These are phyloP conservation scores for Bryoglossum gracile DNA, from an alignment of 495 filamentous ascomycete genomes.

Conservation along the genomic window DNA sequence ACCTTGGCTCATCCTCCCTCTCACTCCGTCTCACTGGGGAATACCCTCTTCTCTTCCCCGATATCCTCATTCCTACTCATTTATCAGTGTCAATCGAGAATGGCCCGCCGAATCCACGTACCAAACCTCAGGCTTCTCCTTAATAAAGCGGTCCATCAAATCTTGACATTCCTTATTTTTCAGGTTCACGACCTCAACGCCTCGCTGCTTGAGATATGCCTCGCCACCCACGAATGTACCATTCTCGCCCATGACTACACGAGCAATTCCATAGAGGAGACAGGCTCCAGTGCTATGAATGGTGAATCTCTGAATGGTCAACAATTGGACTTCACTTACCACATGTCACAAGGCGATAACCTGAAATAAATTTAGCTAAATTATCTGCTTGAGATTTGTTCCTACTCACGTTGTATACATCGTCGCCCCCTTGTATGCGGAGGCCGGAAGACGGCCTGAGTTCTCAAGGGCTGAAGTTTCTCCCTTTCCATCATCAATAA, in stretches of 20 bases:
- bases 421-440: constrained; percentile 62
- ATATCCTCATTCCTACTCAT: constrained; percentile 66
- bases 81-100: constrained; percentile 9
- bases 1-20: background rate
- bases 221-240: constrained; percentile 73
- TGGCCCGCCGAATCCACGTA: constrained; percentile 32
- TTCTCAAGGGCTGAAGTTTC: constrained; percentile 77
- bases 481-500: no score
- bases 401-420: constrained; percentile 65
- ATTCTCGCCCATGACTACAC: constrained; percentile 83
- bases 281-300: constrained; percentile 56
- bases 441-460: constrained; percentile 66
- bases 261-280: constrained; percentile 69
- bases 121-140: constrained; percentile 71
- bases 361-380: constrained; percentile 1
- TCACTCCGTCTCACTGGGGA: constrained; percentile 31
- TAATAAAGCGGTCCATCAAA: constrained; percentile 71
- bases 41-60: constrained; percentile 46
- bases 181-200: constrained; percentile 69
- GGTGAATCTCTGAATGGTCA: background rate
- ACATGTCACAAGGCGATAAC: constrained; percentile 81
- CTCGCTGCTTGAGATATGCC: constrained; percentile 59
- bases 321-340: constrained; percentile 26
- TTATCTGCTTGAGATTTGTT: background rate
- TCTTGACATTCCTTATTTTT: constrained; percentile 60